Conservation (phyloP, 805 yeast genomes). For the Pichia insulana region DNA sequence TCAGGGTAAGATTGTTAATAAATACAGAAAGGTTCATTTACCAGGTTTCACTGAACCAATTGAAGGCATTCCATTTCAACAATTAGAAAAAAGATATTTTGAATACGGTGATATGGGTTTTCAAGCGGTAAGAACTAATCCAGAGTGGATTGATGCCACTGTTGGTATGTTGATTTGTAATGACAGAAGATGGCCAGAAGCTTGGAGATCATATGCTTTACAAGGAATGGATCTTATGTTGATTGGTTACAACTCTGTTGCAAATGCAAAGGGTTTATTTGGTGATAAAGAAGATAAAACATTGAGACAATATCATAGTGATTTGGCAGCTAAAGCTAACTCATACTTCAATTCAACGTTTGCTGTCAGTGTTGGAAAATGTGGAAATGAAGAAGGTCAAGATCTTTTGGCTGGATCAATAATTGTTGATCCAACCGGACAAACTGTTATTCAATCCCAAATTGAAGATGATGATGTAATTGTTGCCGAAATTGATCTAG, state of each 20-base stretch:
- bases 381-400: slow-evolving; percentile 32
- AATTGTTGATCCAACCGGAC: slow-evolving; percentile 31
- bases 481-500: slow-evolving; percentile 28
- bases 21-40: slow-evolving; percentile 31
- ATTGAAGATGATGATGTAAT: slow-evolving; percentile 16
- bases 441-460: slow-evolving; percentile 26
- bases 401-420: slow-evolving; percentile 30
- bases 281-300: slow-evolving; percentile 27
- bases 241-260: slow-evolving; percentile 31
- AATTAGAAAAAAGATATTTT: slow-evolving; percentile 32
- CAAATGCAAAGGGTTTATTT: slow-evolving; percentile 27
- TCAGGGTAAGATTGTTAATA: slow-evolving; percentile 24
- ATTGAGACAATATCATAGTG: slow-evolving; percentile 27
- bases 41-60: slow-evolving; percentile 32
- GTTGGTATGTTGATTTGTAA: slow-evolving; percentile 33
- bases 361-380: slow-evolving; percentile 29
- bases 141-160: slow-evolving; percentile 26
- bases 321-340: slow-evolving; percentile 27
- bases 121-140: slow-evolving; percentile 27
- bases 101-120: slow-evolving; percentile 32
- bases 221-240: slow-evolving; percentile 34
- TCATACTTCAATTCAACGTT: slow-evolving; percentile 29
- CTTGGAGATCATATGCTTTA: slow-evolving; percentile 32
- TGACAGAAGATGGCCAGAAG: slow-evolving; percentile 36
- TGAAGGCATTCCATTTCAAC: slow-evolving; percentile 26